Conservation (phyloP, 768 basidiomycete species). For the Suillus paluster region DNA sequence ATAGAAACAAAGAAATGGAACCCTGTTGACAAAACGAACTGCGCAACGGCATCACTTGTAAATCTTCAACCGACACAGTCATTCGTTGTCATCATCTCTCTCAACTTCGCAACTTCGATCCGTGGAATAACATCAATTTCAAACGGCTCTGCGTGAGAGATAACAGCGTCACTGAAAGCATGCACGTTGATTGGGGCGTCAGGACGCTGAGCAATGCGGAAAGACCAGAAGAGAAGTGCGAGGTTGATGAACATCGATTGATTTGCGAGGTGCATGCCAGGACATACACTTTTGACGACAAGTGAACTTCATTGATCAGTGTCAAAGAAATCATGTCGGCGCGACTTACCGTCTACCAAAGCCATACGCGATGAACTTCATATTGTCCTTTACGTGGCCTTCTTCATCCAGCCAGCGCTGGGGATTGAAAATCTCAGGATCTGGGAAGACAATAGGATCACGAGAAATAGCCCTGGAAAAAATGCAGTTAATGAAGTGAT, state of each 20-base stretch:
- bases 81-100: conserved; percentile 16
- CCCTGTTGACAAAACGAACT: too few relatives aligned
- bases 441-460: conserved; percentile 52
- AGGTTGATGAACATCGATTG: conserved; percentile 63
- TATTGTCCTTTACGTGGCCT: conserved; percentile 48
- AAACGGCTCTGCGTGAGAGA: conserved; percentile 62
- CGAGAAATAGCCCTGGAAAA: conserved; percentile 52
- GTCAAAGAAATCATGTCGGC: too few relatives aligned
- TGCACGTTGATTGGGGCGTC: conserved; percentile 56
- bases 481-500: not conserved
- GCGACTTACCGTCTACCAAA: conserved; percentile 48
- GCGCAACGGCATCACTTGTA: too few relatives aligned
- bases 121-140: conserved; percentile 57
- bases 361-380: conserved; percentile 54
- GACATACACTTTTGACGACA: conserved; percentile 49
- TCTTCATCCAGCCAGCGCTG: conserved; percentile 54
- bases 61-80: too few relatives aligned
- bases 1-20: too few relatives aligned
- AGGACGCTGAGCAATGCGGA: conserved; percentile 52
- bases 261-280: conserved; percentile 52
- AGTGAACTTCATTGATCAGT: too few relatives aligned
- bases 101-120: conserved; percentile 18
- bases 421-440: conserved; percentile 58
- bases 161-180: conserved; percentile 59
- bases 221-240: conserved; percentile 64